Evolutionary conservation across 306 rosid genomes (phyloP), one percentile per base, ranked within the genome.

Genomic region (Heteromeles arbutifolia): DNA sequence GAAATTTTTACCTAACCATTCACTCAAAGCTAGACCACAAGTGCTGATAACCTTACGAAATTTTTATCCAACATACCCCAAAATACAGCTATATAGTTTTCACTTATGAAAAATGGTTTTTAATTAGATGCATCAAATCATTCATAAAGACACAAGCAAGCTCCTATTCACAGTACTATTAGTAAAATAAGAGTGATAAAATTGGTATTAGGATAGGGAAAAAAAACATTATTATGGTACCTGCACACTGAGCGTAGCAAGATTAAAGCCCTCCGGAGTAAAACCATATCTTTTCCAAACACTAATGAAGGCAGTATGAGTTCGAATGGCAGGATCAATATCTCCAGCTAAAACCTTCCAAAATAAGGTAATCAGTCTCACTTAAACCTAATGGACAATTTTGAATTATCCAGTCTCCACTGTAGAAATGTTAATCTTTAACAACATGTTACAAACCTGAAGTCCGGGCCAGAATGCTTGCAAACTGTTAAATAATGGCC

Each of bases 381-480:
- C 48, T 74, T 69, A 73, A 63, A 62, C 43, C 58, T 31, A 34
- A 61, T 43, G 54, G 80, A 54, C 17, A 65, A 41, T 12, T 45
- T 28, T 67, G 45, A 62, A 43, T 78, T 69, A 78, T 58, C 80
- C 79, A 79, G 28, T 65, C 44, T 79, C 52, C 61, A 77, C 58
- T 65, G 22, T 56, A 72, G 57, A 73, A 73, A 80, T 71, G 65
- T 48, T 56, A 28, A 77, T 31, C 32, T 69, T 17, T 41, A 45
- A 75, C 83, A 76, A 67, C 34, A 39, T 24, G 63, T 24, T 59
- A 39, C 77, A 80, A 90, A 94, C 98, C 98, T 94, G 98, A 84
- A 94, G 97, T 75, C 98, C 98, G 6, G 98, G 98, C 98, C 98
- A 94, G 86, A 94, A 94, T 48, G 98, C 98, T 87, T 94, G 98